Evolutionary conservation across 768 basidiomycete species (phyloP).

Genomic region (Auricularia heimuer): DNA sequence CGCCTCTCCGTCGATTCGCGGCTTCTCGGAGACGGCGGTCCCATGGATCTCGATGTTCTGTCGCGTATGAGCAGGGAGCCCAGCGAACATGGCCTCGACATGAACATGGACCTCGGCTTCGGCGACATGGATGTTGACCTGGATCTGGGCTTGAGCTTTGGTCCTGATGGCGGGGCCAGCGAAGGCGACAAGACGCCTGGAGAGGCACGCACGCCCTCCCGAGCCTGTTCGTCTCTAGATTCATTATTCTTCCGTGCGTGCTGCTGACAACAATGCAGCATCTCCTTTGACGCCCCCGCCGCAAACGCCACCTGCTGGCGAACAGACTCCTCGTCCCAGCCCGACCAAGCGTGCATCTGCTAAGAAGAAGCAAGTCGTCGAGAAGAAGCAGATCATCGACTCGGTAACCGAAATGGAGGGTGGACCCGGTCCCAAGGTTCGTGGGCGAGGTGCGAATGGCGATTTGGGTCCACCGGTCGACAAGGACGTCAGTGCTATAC

Average conservation of each 20-base stretch:
- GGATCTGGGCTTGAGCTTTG: conserved; percentile 60
- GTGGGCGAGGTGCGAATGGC: conserved; percentile 25
- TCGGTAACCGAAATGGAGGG: conserved; percentile 76
- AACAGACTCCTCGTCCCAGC: conserved; percentile 30
- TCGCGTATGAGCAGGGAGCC: conserved; percentile 53
- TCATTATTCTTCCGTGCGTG: not conserved
- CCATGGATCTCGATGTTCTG: conserved; percentile 51
- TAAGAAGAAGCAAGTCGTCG: conserved; percentile 35
- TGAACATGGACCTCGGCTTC: conserved; percentile 34
- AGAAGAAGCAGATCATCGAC: conserved; percentile 86
- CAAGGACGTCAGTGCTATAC: conserved; percentile 55
- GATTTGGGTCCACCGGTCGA: conserved; percentile 45
- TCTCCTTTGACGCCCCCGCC: conserved; percentile 71
- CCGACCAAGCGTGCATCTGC: conserved; percentile 12
- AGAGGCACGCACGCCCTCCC: conserved; percentile 44
- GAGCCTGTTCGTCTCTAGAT: conserved; percentile 47
- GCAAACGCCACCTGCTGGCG: conserved; percentile 63
- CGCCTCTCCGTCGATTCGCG: conserved; percentile 52
- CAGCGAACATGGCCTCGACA: conserved; percentile 51
- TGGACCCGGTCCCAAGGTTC: conserved; percentile 43
- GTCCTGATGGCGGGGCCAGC: conserved; percentile 22
- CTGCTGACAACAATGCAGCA: conserved; percentile 31
- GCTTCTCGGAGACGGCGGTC: conserved; percentile 38
- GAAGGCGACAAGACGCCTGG: conserved; percentile 46
- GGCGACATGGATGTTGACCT: conserved; percentile 53